Percentiles rank a stretch among this genome's conserved stretches.
Evolutionary conservation across 2,329 filamentous ascomycete species (phyloP).

Genomic region (Didymosphaeria variabile): DNA sequence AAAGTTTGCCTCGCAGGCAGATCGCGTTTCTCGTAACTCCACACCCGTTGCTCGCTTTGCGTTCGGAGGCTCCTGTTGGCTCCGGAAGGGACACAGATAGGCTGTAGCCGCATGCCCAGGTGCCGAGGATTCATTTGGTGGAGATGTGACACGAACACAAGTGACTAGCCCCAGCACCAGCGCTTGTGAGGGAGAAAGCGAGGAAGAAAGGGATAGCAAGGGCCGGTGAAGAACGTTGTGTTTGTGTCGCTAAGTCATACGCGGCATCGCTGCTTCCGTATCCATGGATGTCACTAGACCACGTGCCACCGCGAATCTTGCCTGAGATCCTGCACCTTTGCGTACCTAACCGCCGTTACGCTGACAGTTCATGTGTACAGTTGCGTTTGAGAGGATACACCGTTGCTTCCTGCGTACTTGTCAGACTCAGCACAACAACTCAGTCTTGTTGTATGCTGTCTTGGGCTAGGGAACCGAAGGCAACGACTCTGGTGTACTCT

Average conservation of each 20-base stretch:
- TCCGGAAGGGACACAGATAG: neutral
- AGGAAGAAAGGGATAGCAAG: slow-evolving; percentile 15
- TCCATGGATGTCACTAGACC: no score
- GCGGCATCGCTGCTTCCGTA: neutral
- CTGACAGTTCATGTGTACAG: slow-evolving; percentile 9
- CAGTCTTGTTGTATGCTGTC: neutral
- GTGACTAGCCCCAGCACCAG: neutral
- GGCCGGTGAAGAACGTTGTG: slow-evolving; percentile 12
- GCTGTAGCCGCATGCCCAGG: neutral
- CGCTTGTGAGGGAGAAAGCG: slow-evolving; percentile 1
- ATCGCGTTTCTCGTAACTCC: neutral
- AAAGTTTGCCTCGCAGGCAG: neutral
- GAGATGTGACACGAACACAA: slow-evolving; percentile 1
- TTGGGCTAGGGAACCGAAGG: neutral
- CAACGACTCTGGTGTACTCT: neutral
- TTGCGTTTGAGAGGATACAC: neutral
- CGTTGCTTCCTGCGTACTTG: neutral
- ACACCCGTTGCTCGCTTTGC: neutral
- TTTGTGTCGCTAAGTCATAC: neutral
- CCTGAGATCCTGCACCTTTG: slow-evolving; percentile 20
- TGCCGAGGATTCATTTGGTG: neutral
- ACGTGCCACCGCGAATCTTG: neutral
- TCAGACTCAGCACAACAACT: slow-evolving; percentile 1
- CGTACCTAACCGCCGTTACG: slow-evolving; percentile 13
- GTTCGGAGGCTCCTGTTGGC: neutral